These are phyloP conservation scores for Camellia lanceoleosa DNA, from an alignment of 148 eudicot genomes.

Conservation along the genomic window DNA sequence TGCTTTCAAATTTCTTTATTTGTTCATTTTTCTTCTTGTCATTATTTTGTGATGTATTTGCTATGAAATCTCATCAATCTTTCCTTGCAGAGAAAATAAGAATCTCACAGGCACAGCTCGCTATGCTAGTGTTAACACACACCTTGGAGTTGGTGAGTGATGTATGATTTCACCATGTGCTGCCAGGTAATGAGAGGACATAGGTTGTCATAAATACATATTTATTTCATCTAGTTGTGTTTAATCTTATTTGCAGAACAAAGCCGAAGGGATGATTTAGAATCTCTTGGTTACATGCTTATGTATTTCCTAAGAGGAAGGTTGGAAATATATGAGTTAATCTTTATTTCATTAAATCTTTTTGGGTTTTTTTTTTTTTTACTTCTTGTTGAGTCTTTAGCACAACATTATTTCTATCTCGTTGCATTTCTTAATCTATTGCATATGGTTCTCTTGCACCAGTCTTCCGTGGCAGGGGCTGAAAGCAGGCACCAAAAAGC, in stretches of 20 bases:
- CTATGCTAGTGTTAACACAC: slow-evolving; percentile 98
- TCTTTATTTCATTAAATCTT: background rate
- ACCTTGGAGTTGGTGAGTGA: slow-evolving; percentile 88
- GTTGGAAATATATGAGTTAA: slow-evolving; percentile 28
- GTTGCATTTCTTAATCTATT: slow-evolving; percentile 8
- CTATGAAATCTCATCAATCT: slow-evolving; percentile 16
- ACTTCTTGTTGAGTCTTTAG: slow-evolving; percentile 2
- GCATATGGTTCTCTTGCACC: slow-evolving; percentile 20
- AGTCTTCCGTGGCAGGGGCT: slow-evolving; percentile 99
- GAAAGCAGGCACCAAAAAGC: slow-evolving; percentile 88
- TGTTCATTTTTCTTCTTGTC: background rate
- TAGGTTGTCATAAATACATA: background rate
- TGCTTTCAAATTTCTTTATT: background rate
- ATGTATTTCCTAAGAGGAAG: slow-evolving; percentile 98
- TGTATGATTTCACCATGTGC: slow-evolving; percentile 9
- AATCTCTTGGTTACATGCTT: slow-evolving; percentile 94
- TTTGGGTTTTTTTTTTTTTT: slow-evolving; percentile 5
- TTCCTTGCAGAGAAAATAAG: slow-evolving; percentile 76
- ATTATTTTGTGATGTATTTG: background rate
- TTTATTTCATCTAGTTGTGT: background rate
- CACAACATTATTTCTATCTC: background rate
- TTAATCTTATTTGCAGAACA: slow-evolving; percentile 61
- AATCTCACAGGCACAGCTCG: slow-evolving; percentile 98
- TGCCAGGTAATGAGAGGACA: background rate
- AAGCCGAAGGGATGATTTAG: slow-evolving; percentile 96